Evolutionary conservation across 2,329 filamentous ascomycete genomes (phyloP), one percentile per base, ranked within the genome.

Genomic region (Myrmaecium sp.): DNA sequence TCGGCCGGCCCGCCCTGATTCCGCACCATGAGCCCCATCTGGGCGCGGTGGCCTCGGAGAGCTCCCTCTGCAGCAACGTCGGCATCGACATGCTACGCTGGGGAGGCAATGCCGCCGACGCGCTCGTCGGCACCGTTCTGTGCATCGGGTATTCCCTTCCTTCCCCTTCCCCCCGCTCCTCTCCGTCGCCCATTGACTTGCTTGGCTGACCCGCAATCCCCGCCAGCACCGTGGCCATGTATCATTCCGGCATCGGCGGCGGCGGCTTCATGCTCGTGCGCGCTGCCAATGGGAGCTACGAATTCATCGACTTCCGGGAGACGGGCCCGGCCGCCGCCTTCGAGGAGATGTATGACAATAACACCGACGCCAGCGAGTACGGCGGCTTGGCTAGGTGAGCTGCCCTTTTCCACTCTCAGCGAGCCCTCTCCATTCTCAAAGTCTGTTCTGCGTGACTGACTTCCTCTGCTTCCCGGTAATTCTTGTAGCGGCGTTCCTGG

Each of bases 201-300:
- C 44, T 61, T 17, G 57, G 56, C 30, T 61, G 5, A 15, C 5
- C 20, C 8, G 5, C 12, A 8, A 8, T 8, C 12, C 13, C 7
- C 14, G 14, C 10, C 7, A 5, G 8, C 10, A 14, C 13, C 7
- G 12, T 12, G 18, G 17, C 28, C 27, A 8, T 26, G 10, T 8
- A 6, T 12, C 69, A 55, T 21, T 14, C 19, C 49, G 84, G 86
- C 10, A 76, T 94, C 32, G 84, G 80, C 12, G 86, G 86, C 5
- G 86, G 86, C 21, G 86, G 86, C 2, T 95, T 95, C 53, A 78
- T 83, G 64, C 61, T 93, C 4, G 68, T 93, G 4, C 72, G 80
- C 25, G 63, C 69, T 17, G 55, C 68, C 10, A 60, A 80, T 31
- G 82, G 82, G n/a, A 59, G 60, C 11, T 91, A 84, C 44, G 82